Percentiles rank a stretch among this genome's conserved stretches.
Conservation (phyloP, 768 basidiomycete genomes). For the Psilocybe cubensis region DNA sequence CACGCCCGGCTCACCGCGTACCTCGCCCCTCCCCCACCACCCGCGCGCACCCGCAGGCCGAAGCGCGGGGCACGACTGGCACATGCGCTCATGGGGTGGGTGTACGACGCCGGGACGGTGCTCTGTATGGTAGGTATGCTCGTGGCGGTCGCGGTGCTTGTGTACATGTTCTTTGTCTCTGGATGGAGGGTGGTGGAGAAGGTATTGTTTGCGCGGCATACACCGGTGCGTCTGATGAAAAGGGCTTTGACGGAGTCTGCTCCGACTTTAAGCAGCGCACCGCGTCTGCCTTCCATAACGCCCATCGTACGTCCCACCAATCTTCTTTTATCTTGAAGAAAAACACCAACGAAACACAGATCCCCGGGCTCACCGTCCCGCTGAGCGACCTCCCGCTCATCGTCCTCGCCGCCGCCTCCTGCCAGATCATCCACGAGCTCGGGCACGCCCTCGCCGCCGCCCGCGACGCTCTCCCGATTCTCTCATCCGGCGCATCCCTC, state of each 20-base stretch:
- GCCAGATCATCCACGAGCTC: constrained; percentile 78
- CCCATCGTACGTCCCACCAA: constrained; percentile 35
- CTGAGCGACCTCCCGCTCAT: constrained; percentile 71
- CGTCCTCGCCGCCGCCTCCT: constrained; percentile 58
- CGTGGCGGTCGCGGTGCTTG: constrained; percentile 39
- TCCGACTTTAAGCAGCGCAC: neutral
- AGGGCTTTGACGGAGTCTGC: neutral
- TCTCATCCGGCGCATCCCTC: constrained; percentile 56
- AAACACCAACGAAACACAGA: constrained; percentile 43
- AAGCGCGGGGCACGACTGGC: constrained; percentile 18
- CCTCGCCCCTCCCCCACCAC: constrained; percentile 29
- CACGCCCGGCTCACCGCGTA: constrained; percentile 47
- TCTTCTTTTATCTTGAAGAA: no score
- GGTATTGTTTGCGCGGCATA: neutral
- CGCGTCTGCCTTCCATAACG: constrained; percentile 19
- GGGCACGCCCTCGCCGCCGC: constrained; percentile 83
- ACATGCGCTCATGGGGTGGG: constrained; percentile 28
- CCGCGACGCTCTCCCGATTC: constrained; percentile 49
- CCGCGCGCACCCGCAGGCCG: neutral
- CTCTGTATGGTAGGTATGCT: constrained; percentile 53
- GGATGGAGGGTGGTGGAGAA: constrained; percentile 11
- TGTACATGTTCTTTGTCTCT: constrained; percentile 34
- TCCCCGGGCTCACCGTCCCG: constrained; percentile 84
- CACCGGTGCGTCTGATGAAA: neutral
- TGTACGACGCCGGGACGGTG: constrained; percentile 57